These are phyloP conservation scores for Melampsora larici-populina DNA, from an alignment of 1,284 basidiomycete genomes.

Conservation along the genomic window DNA sequence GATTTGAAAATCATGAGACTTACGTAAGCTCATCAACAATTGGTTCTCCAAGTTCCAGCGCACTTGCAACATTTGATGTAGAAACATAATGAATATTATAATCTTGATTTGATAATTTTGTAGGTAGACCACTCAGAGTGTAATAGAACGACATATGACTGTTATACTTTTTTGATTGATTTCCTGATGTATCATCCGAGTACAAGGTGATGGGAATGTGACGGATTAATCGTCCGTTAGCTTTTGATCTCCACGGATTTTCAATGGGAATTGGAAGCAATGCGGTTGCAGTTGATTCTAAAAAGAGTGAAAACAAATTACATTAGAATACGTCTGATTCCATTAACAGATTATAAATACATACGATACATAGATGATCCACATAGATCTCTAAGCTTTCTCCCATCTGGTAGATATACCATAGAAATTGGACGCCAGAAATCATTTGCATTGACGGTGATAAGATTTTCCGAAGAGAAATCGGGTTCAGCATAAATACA, in stretches of 20 bases:
- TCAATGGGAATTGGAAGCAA: neutral
- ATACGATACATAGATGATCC: neutral
- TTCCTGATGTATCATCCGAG: too few species aligned
- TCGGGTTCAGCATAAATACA: neutral
- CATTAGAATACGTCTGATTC: neutral
- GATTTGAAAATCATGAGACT: too few species aligned
- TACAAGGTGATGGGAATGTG: too few species aligned
- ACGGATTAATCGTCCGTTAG: conserved; percentile 30
- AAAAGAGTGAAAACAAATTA: neutral
- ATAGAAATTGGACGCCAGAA: too few species aligned
- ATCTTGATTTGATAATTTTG: too few species aligned
- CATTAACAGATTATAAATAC: neutral
- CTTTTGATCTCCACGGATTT: conserved; percentile 42
- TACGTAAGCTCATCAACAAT: too few species aligned
- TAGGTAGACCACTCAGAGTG: too few species aligned
- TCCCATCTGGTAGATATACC: neutral
- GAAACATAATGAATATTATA: conserved; percentile 7
- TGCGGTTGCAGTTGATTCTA: neutral
- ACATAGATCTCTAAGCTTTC: neutral
- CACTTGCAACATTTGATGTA: neutral
- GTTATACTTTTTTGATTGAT: too few species aligned
- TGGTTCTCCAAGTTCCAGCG: conserved; percentile 46
- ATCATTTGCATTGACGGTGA: too few species aligned
- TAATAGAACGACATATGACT: too few species aligned
- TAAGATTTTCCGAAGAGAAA: too few species aligned